These are phyloP conservation scores for Calonectria pseudoreteaudii DNA, from an alignment of 2,329 filamentous ascomycete species.

Conservation along the genomic window DNA sequence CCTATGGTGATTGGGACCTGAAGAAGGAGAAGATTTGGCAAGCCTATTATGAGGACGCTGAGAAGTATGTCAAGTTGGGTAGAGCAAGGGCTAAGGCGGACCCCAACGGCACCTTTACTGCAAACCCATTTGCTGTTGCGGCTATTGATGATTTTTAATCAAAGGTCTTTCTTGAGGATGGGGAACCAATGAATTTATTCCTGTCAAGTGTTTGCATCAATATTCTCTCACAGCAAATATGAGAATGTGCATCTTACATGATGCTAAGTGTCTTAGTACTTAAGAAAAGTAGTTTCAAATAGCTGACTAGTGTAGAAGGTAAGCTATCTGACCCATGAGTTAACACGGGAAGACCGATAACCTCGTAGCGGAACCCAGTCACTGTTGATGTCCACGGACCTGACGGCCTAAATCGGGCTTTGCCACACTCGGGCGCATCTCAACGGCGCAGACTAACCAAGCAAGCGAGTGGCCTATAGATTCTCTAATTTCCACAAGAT, in stretches of 20 bases:
- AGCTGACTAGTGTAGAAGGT: too few species aligned
- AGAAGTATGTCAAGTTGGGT: too few species aligned
- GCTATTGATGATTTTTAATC: not conserved
- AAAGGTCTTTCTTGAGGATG: not conserved
- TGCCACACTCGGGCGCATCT: not conserved
- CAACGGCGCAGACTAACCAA: not conserved
- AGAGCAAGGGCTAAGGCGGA: not conserved
- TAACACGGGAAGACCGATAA: not conserved
- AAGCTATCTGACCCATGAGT: too few species aligned
- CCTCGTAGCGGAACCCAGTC: too few species aligned
- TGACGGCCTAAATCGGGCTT: not conserved
- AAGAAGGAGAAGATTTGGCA: too few species aligned
- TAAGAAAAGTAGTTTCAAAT: too few species aligned
- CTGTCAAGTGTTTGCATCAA: not conserved
- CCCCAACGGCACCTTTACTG: not conserved
- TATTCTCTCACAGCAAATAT: not conserved
- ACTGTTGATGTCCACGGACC: too few species aligned
- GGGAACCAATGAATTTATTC: not conserved
- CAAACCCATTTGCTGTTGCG: not conserved
- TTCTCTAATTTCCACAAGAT: not conserved
- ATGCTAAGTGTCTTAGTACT: too few species aligned
- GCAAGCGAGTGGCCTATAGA: too few species aligned
- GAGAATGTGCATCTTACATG: too few species aligned
- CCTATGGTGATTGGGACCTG: too few species aligned
- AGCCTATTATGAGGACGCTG: too few species aligned